Evolutionary conservation across 306 rosid species (phyloP).

Genomic region (Quercus parvula): DNA sequence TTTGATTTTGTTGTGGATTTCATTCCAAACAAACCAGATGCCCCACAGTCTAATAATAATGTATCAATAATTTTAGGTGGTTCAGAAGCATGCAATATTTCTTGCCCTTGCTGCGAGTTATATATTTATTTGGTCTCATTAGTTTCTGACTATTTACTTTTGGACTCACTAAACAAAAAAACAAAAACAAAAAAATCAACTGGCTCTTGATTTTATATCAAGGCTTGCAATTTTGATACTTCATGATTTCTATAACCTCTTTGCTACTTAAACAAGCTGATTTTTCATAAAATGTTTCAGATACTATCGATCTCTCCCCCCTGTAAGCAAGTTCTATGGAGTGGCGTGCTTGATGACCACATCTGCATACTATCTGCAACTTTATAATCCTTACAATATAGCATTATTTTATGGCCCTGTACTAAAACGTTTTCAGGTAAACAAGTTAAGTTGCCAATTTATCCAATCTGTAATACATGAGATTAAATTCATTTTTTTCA

Average conservation of each 20-base stretch:
- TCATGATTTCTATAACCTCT: background rate
- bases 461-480: background rate
- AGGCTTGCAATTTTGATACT: background rate
- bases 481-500: background rate
- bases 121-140: background rate
- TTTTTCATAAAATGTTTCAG: constrained; percentile 27
- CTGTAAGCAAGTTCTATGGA: constrained; percentile 71
- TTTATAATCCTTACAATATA: background rate
- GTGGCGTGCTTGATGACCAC: constrained; percentile 69
- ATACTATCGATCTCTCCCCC: constrained; percentile 63
- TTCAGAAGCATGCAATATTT: no score
- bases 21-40: background rate
- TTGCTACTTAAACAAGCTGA: background rate
- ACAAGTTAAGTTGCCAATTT: background rate
- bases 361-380: constrained; percentile 6
- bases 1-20: background rate
- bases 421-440: constrained; percentile 57
- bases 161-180: background rate
- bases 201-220: background rate
- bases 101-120: background rate
- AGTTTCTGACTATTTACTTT: background rate
- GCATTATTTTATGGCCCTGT: constrained; percentile 39
- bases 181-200: no score
- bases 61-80: no score
- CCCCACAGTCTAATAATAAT: no score